Conservation (phyloP, 768 basidiomycete species). For the Tremella fuciformis region DNA sequence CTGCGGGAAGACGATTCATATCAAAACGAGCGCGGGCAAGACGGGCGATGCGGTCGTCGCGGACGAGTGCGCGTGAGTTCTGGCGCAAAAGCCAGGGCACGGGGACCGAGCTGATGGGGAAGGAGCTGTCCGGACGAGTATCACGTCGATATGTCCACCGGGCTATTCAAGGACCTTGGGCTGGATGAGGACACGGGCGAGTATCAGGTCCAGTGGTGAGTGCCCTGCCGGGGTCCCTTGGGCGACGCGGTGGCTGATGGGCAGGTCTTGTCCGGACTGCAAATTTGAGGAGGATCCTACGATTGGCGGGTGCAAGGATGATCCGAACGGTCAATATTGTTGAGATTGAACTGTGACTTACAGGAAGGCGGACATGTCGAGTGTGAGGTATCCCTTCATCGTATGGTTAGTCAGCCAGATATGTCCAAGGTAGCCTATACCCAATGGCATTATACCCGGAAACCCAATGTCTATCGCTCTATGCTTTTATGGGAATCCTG, state of each 20-base stretch:
- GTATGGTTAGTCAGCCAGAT: too few species aligned
- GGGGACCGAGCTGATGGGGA: background rate
- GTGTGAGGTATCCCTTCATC: too few species aligned
- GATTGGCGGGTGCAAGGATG: background rate
- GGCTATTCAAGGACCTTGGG: background rate
- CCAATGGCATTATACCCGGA: too few species aligned
- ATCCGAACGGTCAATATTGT: conserved; percentile 1
- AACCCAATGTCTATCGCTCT: too few species aligned
- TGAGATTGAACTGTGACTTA: background rate
- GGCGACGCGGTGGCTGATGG: background rate
- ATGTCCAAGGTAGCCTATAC: too few species aligned
- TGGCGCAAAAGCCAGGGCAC: too few species aligned
- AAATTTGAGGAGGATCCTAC: background rate
- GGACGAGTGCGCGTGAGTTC: conserved; percentile 7
- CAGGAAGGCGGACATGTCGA: too few species aligned
- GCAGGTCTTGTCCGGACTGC: background rate
- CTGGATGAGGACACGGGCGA: background rate
- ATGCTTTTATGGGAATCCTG: too few species aligned
- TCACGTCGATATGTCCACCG: conserved; percentile 1
- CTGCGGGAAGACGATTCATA: conserved; percentile 1
- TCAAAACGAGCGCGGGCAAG: background rate
- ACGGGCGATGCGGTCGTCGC: background rate
- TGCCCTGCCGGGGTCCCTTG: background rate
- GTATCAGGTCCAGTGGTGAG: background rate
- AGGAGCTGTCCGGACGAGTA: conserved; percentile 3